These are phyloP conservation scores for Colletotrichum sp. DNA, from an alignment of 2,329 filamentous ascomycete species.

Conservation along the genomic window DNA sequence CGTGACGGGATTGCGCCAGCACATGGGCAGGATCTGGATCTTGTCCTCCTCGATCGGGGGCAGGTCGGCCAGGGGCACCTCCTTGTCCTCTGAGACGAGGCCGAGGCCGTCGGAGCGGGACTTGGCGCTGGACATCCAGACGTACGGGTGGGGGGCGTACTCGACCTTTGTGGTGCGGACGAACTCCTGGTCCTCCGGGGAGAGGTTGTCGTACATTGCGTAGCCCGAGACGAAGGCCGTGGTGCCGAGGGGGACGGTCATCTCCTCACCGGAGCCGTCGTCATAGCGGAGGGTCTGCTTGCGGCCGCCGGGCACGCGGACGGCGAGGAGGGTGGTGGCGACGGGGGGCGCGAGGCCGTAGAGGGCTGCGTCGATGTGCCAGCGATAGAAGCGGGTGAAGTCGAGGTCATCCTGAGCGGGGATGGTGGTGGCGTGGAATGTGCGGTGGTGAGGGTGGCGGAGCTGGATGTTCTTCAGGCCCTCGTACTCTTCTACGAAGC, in stretches of 20 bases:
- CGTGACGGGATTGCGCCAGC: conserved; percentile 78
- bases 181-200: conserved; percentile 69
- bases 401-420: conserved; percentile 55
- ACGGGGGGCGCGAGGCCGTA: conserved; percentile 78
- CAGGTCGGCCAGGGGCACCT: conserved; percentile 64
- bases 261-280: conserved; percentile 69
- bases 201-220: conserved; percentile 72
- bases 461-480: conserved; percentile 72
- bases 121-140: conserved; percentile 78
- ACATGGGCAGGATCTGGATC: conserved; percentile 77
- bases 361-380: conserved; percentile 82
- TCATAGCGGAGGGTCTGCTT: conserved; percentile 75
- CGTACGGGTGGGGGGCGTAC: conserved; percentile 80
- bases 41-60: conserved; percentile 70
- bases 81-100: conserved; percentile 69
- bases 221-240: conserved; percentile 78
- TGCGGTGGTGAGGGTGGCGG: conserved; percentile 78
- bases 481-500: conserved; percentile 72
- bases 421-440: conserved; percentile 73
- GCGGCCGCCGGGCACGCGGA: conserved; percentile 72
- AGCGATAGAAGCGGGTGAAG: conserved; percentile 70
- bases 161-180: conserved; percentile 71
- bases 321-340: conserved; percentile 75
- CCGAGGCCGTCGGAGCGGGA: conserved; percentile 74
- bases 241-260: conserved; percentile 75